phyloP scores from a whole-genome alignment of 208 protist species.

The Leishmania major region DNA sequence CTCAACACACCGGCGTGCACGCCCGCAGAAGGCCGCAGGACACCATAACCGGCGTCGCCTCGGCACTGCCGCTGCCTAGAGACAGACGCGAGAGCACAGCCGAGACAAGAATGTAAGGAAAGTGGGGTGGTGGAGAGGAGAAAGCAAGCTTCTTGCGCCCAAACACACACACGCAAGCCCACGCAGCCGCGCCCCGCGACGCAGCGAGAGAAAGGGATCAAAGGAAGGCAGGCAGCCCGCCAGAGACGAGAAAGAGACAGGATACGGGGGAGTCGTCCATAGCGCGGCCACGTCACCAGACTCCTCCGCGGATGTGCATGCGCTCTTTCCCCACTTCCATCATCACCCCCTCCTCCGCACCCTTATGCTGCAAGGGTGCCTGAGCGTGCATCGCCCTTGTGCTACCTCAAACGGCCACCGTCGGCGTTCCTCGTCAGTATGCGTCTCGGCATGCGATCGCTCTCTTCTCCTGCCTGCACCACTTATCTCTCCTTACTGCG shows the following conservation, averaged over 20 bases:
- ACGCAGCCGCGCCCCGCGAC: not conserved
- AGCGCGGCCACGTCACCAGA: not conserved
- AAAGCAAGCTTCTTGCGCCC: not conserved
- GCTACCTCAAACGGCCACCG: not conserved
- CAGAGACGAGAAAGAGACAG: not conserved
- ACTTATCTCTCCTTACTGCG: not conserved
- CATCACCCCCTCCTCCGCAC: not conserved
- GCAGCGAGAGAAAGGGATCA: not conserved
- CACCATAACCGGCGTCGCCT: not conserved
- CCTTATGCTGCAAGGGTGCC: not conserved
- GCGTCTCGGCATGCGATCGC: not conserved
- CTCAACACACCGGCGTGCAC: not conserved
- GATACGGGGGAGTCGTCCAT: not conserved
- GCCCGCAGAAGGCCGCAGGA: not conserved
- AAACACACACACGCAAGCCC: constrained; percentile 4
- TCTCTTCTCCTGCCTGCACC: not conserved
- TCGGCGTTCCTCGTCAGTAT: not conserved
- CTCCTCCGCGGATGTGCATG: not conserved
- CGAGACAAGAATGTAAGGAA: not conserved
- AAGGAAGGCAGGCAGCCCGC: not conserved
- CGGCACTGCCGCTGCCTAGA: not conserved
- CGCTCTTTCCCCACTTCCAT: not conserved
- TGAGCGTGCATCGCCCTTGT: no score
- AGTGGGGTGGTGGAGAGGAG: no score
- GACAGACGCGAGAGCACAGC: not conserved